phyloP scores from a whole-genome alignment of 768 basidiomycete genomes.

The Termitomyces sp. region DNA sequence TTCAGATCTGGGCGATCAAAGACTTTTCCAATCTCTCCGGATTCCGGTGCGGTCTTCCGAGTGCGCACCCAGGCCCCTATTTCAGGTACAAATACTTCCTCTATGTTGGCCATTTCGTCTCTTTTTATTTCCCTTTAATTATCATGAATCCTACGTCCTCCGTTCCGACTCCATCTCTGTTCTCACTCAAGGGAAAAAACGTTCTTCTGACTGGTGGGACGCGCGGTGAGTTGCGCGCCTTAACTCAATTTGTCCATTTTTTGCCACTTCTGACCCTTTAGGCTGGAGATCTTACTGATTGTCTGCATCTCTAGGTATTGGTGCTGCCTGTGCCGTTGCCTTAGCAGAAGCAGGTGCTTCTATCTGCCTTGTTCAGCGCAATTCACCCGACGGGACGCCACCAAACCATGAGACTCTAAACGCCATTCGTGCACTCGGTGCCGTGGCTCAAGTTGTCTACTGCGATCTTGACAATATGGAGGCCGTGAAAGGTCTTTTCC shows the following conservation, averaged over 20 bases:
- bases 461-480: constrained; percentile 39
- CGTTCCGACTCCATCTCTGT: constrained; percentile 50
- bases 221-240: constrained; percentile 43
- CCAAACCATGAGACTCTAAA: constrained; percentile 27
- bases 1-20: constrained; percentile 10
- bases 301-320: constrained; percentile 33
- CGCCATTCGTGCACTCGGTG: constrained; percentile 28
- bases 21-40: constrained; percentile 11
- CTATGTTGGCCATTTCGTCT: constrained; percentile 2
- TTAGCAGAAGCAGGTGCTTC: constrained; percentile 47
- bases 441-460: constrained; percentile 29
- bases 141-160: constrained; percentile 53
- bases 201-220: constrained; percentile 81
- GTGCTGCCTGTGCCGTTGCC: constrained; percentile 47
- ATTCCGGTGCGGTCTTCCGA: constrained; percentile 14
- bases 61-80: constrained; percentile 11
- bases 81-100: constrained; percentile 1
- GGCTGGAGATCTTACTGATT: not conserved
- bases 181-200: constrained; percentile 62
- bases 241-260: constrained; percentile 6
- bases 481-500: constrained; percentile 38
- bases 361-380: constrained; percentile 42
- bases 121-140: not conserved
- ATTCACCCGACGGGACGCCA: constrained; percentile 15
- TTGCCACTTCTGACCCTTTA: constrained; percentile 2